Evolutionary conservation across 495 filamentous ascomycete species (phyloP), one percentile per base, ranked within the genome.

Genomic region (Xylaria telfairii): DNA sequence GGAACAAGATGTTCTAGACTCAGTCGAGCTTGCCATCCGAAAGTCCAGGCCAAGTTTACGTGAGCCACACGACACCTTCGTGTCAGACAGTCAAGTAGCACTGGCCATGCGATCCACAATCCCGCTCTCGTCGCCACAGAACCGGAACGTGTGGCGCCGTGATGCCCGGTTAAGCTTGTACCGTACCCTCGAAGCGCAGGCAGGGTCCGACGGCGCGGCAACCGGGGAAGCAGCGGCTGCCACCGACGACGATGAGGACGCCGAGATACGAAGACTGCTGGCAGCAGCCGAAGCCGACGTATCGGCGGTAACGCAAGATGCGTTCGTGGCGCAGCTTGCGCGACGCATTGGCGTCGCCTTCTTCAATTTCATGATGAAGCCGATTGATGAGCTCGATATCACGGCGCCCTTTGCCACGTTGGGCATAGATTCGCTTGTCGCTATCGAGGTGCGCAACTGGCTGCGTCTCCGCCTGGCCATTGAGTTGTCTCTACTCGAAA

Each of bases 381-480:
- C 83, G 0, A 41, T 76, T 0, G 83, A 84, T 15, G 82, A 87
- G 8, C 71, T 90, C n/a, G 83, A 87, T 49, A 74, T 79, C 5
- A 74, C 76, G 8, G 71, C 78, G 51, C 80, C 85, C 1, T 81
- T 89, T 26, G 75, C 76, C 0, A 77, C 78, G 5, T 86, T 85
- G 57, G 89, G 88, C 0, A 47, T 91, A 34, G 89, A 91, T 63
- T 90, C 88, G 34, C 77, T 91, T 28, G 83, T 87, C 9, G 86
- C 87, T 0, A 86, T 91, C 62, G 89, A 90, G 76, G 71, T 90
- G 24, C 77, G 86, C 51, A 89, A 89, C 66, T 91, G 88, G 89
- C 21, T 67, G 21, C 64, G 64, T 28, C 47, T 46, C 0, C 49
- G 64, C n/a, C 46, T 67, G 19, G 64, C 28, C 12, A 67, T 67